phyloP scores from a whole-genome alignment of 176 grass and related monocot species.

The Cymbopogon citratus region DNA sequence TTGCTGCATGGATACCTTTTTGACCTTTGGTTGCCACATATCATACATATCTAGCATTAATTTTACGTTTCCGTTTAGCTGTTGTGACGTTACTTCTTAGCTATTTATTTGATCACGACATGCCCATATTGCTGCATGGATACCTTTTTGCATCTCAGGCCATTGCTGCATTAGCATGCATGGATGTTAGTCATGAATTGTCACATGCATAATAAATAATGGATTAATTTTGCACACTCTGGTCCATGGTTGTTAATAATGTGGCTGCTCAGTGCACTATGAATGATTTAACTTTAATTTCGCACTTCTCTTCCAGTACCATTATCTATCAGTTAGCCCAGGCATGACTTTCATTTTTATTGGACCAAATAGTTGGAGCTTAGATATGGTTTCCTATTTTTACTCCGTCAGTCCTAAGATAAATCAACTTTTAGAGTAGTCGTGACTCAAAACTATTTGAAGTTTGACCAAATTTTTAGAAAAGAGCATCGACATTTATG shows the following conservation, averaged over 20 bases:
- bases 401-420: not conserved
- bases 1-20: too few relatives aligned
- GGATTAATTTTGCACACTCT: not conserved
- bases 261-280: too few relatives aligned
- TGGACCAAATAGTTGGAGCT: not conserved
- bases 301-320: too few relatives aligned
- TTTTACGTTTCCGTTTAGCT: too few relatives aligned
- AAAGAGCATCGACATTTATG: not conserved
- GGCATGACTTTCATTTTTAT: not conserved
- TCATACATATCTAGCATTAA: too few relatives aligned
- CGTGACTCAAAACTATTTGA: not conserved
- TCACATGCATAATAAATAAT: not conserved
- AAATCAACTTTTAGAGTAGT: not conserved
- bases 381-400: not conserved
- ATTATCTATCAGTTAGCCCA: not conserved
- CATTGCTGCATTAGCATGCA: not conserved
- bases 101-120: too few relatives aligned
- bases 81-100: too few relatives aligned
- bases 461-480: not conserved
- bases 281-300: too few relatives aligned
- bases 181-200: not conserved
- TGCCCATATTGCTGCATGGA: too few relatives aligned
- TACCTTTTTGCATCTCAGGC: too few relatives aligned
- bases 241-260: too few relatives aligned
- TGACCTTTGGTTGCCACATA: not conserved